Base-by-base conservation (phyloP, 371 early-diverging fungal genomes). In the Basidiobolus meristosporus region DNA sequence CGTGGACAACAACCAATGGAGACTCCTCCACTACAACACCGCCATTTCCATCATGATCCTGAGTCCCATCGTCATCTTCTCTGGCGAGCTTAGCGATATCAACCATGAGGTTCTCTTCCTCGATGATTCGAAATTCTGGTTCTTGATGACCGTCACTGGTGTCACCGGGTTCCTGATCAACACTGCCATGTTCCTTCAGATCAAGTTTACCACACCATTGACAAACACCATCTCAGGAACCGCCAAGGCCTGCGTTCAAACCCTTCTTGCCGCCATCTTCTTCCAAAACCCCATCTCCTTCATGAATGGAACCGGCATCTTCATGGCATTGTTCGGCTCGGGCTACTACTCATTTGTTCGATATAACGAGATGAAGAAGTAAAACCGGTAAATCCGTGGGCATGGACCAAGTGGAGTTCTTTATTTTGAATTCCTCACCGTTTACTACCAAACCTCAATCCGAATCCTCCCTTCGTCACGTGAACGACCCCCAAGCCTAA, bases 201-300 rank as follows among this genome's bases (percentile, higher is more conserved):
- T 78, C 62, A 78, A 75, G 60, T 70, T 67, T 42, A 78, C 78
- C 2, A 70, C 78, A n/a, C 73, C 78, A 19, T 51, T 78, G 47
- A 78, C 78, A 17, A 75, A 71, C 50, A 78, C 76, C n/a, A 75
- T 78, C 50, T 73, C 73, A 19, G 78, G 78, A n/a, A 78, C 78
- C 29, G 76, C 78, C 37, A 78, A 78, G 57, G 66, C 26, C 9
- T 26, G 26, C 9, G 26, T 26, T 10, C 76, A 77, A 49, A 77
- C 78, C 16, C 45, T 74, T 36, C 51, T 77, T 32, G 76, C 75
- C 1, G 73, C 68, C 38, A 61, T 67, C 58, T 68, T 71, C 44
- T 75, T 72, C 50, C 60, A 63, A 49, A 77, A 77, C 54, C 65
- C 65, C 11, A 73, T 77, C 36, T 65, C 76, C 17, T 58, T 56